phyloP scores from a whole-genome alignment of 176 grass and related monocot genomes.

The Puccinellia tenuiflora region DNA sequence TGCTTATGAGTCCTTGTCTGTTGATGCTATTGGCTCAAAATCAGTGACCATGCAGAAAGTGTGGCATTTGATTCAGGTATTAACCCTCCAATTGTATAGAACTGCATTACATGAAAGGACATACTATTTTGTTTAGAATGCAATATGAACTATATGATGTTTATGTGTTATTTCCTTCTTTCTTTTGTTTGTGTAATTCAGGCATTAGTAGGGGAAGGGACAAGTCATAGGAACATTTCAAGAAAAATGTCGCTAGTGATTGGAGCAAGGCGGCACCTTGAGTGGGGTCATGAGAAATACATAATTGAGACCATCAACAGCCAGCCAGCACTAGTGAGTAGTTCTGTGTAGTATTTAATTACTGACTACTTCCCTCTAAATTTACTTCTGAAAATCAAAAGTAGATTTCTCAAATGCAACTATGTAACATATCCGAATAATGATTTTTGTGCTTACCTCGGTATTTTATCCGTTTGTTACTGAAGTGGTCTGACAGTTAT shows the following conservation, averaged over 20 bases:
- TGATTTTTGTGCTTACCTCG: slow-evolving; percentile 10
- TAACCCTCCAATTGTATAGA: neutral
- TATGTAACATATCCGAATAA: slow-evolving; percentile 8
- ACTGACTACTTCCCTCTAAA: slow-evolving; percentile 13
- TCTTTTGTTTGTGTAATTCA: slow-evolving; percentile 36
- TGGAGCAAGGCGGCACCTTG: slow-evolving; percentile 84
- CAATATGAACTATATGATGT: neutral
- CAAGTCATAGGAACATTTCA: slow-evolving; percentile 47
- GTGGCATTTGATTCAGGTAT: slow-evolving; percentile 94
- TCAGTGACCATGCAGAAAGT: slow-evolving; percentile 96
- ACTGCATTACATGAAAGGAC: neutral
- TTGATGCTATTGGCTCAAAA: slow-evolving; percentile 58
- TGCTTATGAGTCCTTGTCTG: slow-evolving; percentile 71
- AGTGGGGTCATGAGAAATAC: slow-evolving; percentile 97
- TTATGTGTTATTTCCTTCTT: slow-evolving; percentile 9
- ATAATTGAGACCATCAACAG: slow-evolving; percentile 87
- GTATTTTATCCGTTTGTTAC: neutral
- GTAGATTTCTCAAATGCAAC: slow-evolving; percentile 1
- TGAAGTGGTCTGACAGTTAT: neutral
- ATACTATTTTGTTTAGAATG: neutral
- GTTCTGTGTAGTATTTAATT: slow-evolving; percentile 8
- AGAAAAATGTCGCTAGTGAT: slow-evolving; percentile 80
- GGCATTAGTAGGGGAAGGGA: slow-evolving; percentile 87
- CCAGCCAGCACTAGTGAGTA: slow-evolving; percentile 68
- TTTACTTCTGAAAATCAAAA: slow-evolving; percentile 2